These are phyloP conservation scores for Scheffersomyces lignicola DNA, from an alignment of 1,139 yeast genomes.

Conservation along the genomic window DNA sequence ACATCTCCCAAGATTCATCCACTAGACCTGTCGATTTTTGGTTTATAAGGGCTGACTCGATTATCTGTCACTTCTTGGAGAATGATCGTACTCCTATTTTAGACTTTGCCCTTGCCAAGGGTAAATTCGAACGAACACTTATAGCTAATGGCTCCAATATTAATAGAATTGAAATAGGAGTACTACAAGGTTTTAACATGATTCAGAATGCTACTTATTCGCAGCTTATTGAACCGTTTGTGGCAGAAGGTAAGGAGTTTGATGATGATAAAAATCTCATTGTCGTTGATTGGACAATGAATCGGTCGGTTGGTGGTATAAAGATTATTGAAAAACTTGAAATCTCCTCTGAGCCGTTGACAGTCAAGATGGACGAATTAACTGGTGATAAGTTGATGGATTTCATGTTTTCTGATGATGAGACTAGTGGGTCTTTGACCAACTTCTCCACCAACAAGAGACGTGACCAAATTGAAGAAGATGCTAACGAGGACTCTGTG, in stretches of 20 bases:
- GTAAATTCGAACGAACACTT: slow-evolving; percentile 47
- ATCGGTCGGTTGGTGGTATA: slow-evolving; percentile 68
- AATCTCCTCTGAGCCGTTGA: slow-evolving; percentile 54
- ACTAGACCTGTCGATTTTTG: slow-evolving; percentile 36
- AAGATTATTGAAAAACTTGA: slow-evolving; percentile 56
- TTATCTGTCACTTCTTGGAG: slow-evolving; percentile 44
- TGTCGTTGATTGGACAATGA: slow-evolving; percentile 61
- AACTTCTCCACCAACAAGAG: slow-evolving; percentile 11
- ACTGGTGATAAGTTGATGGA: slow-evolving; percentile 58
- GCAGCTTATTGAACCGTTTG: slow-evolving; percentile 36
- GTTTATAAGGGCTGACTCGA: slow-evolving; percentile 58
- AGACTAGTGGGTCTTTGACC: slow-evolving; percentile 34
- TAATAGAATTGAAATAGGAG: slow-evolving; percentile 41
- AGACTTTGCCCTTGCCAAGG: slow-evolving; percentile 41
- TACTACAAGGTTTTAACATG: slow-evolving; percentile 45
- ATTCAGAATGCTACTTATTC: slow-evolving; percentile 34
- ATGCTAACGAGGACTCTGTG: slow-evolving; percentile 10
- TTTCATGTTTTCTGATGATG: slow-evolving; percentile 50
- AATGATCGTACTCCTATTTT: slow-evolving; percentile 44
- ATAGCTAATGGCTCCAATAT: slow-evolving; percentile 46
- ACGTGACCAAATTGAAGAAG: slow-evolving; percentile 11
- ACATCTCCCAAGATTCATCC: slow-evolving; percentile 17
- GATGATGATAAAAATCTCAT: slow-evolving; percentile 33
- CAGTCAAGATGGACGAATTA: slow-evolving; percentile 57
- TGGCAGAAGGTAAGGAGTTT: slow-evolving; percentile 6